Base-by-base conservation (phyloP, 2,329 filamentous ascomycete species). In the Aspergillus sp. region DNA sequence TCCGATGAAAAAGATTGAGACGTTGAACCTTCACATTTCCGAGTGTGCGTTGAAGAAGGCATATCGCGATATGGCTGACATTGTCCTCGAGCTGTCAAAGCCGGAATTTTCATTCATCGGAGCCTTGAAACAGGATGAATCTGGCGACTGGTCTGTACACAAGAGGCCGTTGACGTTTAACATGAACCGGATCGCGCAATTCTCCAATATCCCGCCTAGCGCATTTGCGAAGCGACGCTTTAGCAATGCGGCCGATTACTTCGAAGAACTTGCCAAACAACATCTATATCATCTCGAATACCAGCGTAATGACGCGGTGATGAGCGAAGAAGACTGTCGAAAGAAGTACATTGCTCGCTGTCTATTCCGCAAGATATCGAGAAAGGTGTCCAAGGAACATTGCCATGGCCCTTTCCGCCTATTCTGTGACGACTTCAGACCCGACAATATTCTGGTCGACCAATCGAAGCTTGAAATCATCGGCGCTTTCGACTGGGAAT, bases 161-260 rank as follows among this genome's bases (percentile, higher is more conserved):
- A 53, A 56, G 13, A 42, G 55, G 6, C 59, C 57, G 5, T 17
- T 62, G 15, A 60, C 60, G 37, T 55, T 56, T 20, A 59, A 61
- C 30, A 61, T 63, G 59, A 66, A 64, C 49, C 45, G 50, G 19
- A 53, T 60, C 43, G 52, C 51, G 27, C 60, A 59, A 47, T 57
- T 60, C 46, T 56, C 53, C 12, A 54, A 54, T 38, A 50, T 59
- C 30, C 52, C 56, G 15, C 50, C 35, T 22, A 27, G 23, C 39
- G 41, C 52, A 22, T 59, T 63, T 47, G 42, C 38, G 3, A 38
- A 45, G 20, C 41, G 46, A 5, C 46, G 48, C 12, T 62, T 61
- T 39, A 49, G 33, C 43, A 58, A 54, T 30, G 57, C 60, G 3
- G 51, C 53, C 9, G 53, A 58, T 27, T 63, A 65, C 48, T 61